A percentile compares a stretch with the other conserved stretches of the same genome.
phyloP scores from a whole-genome alignment of 2,329 filamentous ascomycete species.

The Beauveria sp. region DNA sequence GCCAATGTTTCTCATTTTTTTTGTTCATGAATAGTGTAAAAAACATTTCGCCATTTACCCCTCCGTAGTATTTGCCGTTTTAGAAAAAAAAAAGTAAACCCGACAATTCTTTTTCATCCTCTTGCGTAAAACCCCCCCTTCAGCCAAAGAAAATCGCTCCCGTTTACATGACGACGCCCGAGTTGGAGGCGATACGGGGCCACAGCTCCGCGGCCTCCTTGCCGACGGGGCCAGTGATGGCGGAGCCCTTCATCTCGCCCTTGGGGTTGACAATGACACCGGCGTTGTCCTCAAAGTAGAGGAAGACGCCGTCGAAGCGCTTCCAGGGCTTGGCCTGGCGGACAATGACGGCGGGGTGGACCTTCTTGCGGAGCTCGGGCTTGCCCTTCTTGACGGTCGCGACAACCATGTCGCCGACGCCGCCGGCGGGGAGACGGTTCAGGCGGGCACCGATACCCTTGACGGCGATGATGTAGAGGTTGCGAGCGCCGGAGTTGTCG shows the following conservation, averaged over 20 bases:
- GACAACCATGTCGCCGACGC: constrained; percentile 99
- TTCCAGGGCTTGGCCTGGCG: constrained; percentile 99
- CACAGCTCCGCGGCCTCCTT: constrained; percentile 99
- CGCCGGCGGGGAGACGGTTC: constrained; percentile 93
- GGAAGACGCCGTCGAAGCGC: constrained; percentile 94
- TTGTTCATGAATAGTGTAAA: constrained; percentile 9
- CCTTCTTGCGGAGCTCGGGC: constrained; percentile 99
- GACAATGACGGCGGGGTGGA: constrained; percentile 99
- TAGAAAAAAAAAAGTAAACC: background rate
- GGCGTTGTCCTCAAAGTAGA: constrained; percentile 99
- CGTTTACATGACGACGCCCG: constrained; percentile 98
- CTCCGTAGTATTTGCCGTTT: constrained; percentile 2
- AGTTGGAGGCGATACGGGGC: constrained; percentile 99
- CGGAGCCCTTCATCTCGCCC: constrained; percentile 99
- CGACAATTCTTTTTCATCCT: constrained; percentile 20
- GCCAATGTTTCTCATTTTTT: constrained; percentile 6
- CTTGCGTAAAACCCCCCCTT: constrained; percentile 13
- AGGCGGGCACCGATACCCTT: constrained; percentile 97
- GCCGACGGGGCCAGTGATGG: constrained; percentile 97
- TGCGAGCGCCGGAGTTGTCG: constrained; percentile 98
- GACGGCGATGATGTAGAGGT: constrained; percentile 99
- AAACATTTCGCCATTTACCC: constrained; percentile 10
- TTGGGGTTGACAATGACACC: constrained; percentile 99
- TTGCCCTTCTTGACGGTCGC: constrained; percentile 99
- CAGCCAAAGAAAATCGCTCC: constrained; percentile 15